Evolutionary conservation across 2,329 filamentous ascomycete species (phyloP), one percentile per base, ranked within the genome.

Genomic region (Monilinia polystroma): DNA sequence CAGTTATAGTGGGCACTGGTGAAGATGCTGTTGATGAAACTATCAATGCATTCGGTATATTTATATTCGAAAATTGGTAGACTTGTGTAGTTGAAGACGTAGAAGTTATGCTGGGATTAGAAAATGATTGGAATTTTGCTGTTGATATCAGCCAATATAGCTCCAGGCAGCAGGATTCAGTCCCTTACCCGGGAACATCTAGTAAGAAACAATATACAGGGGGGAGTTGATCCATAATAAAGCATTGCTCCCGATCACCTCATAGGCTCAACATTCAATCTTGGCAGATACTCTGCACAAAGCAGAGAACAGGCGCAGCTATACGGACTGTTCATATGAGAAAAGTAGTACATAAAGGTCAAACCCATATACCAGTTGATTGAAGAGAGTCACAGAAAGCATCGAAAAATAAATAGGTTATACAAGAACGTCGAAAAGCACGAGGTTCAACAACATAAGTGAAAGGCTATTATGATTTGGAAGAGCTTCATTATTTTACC

Each of bases 71-170:
- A 11, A 16, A 20, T 57, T 58, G 55, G 23, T 20, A 20, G 4
- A 7, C 38, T 43, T 58, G 23, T 29, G 4, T 45, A 45, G 55
- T 29, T 8, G 16, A 57, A 20, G 23, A 58, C 10, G 23, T 32
- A 29, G 16, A 45, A 58, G 41, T 29, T 45, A 32, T 58, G 56
- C 23, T 45, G 43, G 56, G 32, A 58, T 45, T 45, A 14, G 56
- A 10, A 32, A 58, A 58, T 7, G 3, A 16, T 47, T 32, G 56
- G 10, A 58, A 45, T n/a, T 45, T 18, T 58, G 23, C 56, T 41
- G 20, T 20, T 29, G 11, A 29, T 45, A 45, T 43, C 18, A 45
- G 23, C 20, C 26, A n/a, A 45, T 29, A 45, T 7, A 7, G n/a
- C 20, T 45, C 26, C 43, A 29, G 23, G 56, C 41, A 58, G 26